Evolutionary conservation across 805 yeast species (phyloP), one percentile per base, ranked within the genome.

Genomic region (Ogataea paraovalis): DNA sequence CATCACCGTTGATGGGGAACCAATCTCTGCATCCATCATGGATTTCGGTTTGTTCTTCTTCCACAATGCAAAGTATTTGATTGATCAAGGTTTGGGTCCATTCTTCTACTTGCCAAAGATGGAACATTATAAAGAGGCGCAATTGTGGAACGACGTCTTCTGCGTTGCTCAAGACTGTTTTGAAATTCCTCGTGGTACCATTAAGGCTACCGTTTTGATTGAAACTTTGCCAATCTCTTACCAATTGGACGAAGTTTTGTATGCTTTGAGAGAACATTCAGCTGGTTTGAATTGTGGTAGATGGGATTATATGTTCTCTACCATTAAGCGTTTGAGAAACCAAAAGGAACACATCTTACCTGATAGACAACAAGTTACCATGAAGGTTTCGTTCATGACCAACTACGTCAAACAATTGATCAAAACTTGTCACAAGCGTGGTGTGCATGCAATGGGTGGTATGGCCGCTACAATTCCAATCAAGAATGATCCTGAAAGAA

Each of bases 391-490:
- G 50, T 86, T 86, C 68, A 85, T 86, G 94, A 73, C 84, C 23
- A 79, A 86, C 16, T 86, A 86, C 61, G 92, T 85, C 46, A 80
- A 80, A 57, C 76, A 83, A 59, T 73, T 86, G 65, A 87, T 86
- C 56, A 76, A 82, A 65, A 79, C 81, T 40, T 83, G 89, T 67
- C 95, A 86, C 65, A 74, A 79, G 59, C 77, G 92, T 70, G 85
- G 83, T 52, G 92, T 85, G 39, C 91, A 85, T 62, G 92, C 92
- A 18, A 83, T 86, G 82, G 94, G 95, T 58, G 95, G 95, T 57
- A 86, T 86, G 95, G 92, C 94, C 54, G 92, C 92, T 4, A 87
- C 85, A 56, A 84, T 86, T 58, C 92, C 94, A 53, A 85, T 85
- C 69, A 85, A 85, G 66, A 74, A 79, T 54, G 90, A 86, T 60